Evolutionary conservation across 129 eudicot genomes (phyloP), one percentile per base, ranked within the genome.

Genomic region (Artemisia tridentata): DNA sequence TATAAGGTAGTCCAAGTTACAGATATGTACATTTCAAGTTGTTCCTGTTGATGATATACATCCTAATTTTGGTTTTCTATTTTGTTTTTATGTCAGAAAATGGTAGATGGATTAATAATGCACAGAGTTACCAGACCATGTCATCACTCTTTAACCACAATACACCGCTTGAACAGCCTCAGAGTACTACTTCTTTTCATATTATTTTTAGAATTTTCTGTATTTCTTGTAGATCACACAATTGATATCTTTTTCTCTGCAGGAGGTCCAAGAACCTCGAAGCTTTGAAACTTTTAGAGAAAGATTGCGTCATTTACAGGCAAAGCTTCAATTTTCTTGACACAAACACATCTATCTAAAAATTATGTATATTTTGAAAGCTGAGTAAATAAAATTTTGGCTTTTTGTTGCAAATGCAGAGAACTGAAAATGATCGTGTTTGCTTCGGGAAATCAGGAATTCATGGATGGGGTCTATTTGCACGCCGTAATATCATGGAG

Each of bases 391-490:
- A 68, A 34, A 15, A 7, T 45, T 46, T 66, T 74, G 59, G 55
- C 16, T 50, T 49, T 68, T 56, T 15, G 61, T 77, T 80, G 18
- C 69, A 72, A 45, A 38, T 84, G 58, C 95, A 93, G 99, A 90
- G 86, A 85, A 93, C 96, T 2, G 99, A 93, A 80, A 87, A 85
- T 68, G 97, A 90, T 38, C 86, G 88, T 31, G 99, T 93, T 73
- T 93, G 97, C 89, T 90, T 90, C 63, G 99, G 99, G 70, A 82
- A 82, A 82, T 93, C 99, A 29, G 97, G 90, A 65, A 93, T 93
- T 64, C 99, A 93, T 68, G 92, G 99, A 71, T 93, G 99, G 99
- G 99, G 99, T 53, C 97, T 93, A 63, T 93, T 93, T 87, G 99
- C 99, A 43, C 91, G 89, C 52, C 76, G 83, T 59, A 74, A 86